A percentile compares a stretch with the other conserved stretches of the same genome.
These are phyloP conservation scores for Botrytis sinoallii DNA, from an alignment of 2,329 filamentous ascomycete genomes.

Conservation along the genomic window DNA sequence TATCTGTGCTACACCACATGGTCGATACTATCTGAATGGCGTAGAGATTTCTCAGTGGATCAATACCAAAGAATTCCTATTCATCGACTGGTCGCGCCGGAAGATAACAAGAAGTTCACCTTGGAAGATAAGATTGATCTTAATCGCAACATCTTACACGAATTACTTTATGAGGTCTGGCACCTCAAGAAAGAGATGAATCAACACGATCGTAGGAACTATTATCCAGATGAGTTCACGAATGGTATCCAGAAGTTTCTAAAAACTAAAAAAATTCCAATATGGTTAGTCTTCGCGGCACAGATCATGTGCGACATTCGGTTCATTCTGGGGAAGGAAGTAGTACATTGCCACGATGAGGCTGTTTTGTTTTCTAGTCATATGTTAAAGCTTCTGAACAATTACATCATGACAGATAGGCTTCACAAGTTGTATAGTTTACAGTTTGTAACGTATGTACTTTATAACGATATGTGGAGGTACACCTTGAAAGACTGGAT, in stretches of 20 bases:
- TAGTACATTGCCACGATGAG: conserved; percentile 20
- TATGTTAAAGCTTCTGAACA: fast-evolving
- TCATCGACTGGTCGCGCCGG: not conserved
- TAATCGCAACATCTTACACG: not conserved
- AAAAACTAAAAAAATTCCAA: conserved; percentile 24
- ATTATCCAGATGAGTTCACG: conserved; percentile 36
- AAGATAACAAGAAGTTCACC: not conserved
- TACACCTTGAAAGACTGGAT: not conserved
- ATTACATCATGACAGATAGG: too few relatives aligned
- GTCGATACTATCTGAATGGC: not conserved
- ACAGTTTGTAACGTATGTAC: fast-evolving
- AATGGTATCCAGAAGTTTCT: conserved; percentile 31
- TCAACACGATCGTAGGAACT: not conserved
- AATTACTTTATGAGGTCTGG: not conserved
- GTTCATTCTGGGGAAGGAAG: conserved; percentile 34
- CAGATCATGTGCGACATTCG: conserved; percentile 38
- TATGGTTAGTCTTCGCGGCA: conserved; percentile 35
- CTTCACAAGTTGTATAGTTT: too few relatives aligned
- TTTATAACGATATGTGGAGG: not conserved
- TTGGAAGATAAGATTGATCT: not conserved
- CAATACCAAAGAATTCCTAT: not conserved
- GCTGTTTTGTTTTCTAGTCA: not conserved
- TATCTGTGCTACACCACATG: not conserved
- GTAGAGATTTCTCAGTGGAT: too few relatives aligned
- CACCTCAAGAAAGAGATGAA: not conserved